These are phyloP conservation scores for Podospora tetraspora DNA, from an alignment of 495 filamentous ascomycete genomes.

Conservation along the genomic window DNA sequence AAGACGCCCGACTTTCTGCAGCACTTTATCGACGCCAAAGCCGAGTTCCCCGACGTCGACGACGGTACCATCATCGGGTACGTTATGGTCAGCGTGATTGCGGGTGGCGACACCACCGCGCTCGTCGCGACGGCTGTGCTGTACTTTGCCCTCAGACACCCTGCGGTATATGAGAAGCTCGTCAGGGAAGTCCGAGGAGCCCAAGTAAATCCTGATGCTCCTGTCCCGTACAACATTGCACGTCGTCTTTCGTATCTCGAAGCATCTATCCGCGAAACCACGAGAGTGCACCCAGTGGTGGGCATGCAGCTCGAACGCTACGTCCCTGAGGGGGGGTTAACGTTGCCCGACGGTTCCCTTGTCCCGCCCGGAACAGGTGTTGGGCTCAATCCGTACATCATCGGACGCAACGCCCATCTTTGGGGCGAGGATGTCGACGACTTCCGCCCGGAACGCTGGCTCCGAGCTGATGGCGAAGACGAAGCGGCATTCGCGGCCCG, in stretches of 20 bases:
- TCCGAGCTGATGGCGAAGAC: slow-evolving; percentile 29
- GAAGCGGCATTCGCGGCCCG: slow-evolving; percentile 15
- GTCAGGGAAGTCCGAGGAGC: slow-evolving; percentile 19
- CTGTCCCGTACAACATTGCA: slow-evolving; percentile 18
- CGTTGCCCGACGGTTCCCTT: slow-evolving; percentile 47
- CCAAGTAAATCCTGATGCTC: neutral
- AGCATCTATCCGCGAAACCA: slow-evolving; percentile 58
- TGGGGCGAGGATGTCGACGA: slow-evolving; percentile 46
- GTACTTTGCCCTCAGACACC: slow-evolving; percentile 32
- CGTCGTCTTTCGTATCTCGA: slow-evolving; percentile 52
- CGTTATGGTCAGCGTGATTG: slow-evolving; percentile 36
- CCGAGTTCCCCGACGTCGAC: slow-evolving; percentile 20
- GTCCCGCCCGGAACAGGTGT: slow-evolving; percentile 44
- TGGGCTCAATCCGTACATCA: slow-evolving; percentile 29
- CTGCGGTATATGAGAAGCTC: slow-evolving; percentile 22
- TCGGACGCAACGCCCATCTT: slow-evolving; percentile 34
- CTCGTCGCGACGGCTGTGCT: slow-evolving; percentile 30
- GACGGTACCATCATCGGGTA: slow-evolving; percentile 20
- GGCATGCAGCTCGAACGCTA: slow-evolving; percentile 51
- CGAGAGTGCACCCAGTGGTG: slow-evolving; percentile 54
- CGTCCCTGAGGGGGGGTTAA: slow-evolving; percentile 49
- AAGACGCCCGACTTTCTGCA: slow-evolving; percentile 24
- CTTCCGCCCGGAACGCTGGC: slow-evolving; percentile 49
- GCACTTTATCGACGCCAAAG: slow-evolving; percentile 26
- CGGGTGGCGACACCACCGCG: slow-evolving; percentile 41